A percentile compares a stretch with the other conserved stretches of the same genome.
Conservation (phyloP, 1,284 basidiomycete genomes). For the Fomes fomentarius region DNA sequence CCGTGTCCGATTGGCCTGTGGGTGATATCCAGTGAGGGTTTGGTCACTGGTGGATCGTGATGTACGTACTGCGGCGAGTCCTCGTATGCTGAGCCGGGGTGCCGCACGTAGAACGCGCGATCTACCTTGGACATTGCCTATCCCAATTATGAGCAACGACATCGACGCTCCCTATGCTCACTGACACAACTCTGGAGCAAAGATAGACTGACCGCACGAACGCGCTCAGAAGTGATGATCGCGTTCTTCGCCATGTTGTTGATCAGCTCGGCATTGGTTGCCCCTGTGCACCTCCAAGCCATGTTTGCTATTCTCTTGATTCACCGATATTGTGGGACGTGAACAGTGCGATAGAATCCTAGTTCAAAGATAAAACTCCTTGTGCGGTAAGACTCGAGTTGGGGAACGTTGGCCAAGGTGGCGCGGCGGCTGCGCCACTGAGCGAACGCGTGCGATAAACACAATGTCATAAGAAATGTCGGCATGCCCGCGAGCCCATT, state of each 20-base stretch:
- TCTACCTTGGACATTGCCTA: constrained; percentile 79
- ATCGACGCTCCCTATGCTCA: no score
- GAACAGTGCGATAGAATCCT: no score
- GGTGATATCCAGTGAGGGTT: neutral
- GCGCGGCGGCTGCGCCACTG: no score
- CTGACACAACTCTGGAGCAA: no score
- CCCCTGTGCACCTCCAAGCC: constrained; percentile 83
- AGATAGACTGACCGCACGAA: constrained; percentile 34
- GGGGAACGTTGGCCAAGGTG: no score
- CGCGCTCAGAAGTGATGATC: constrained; percentile 59
- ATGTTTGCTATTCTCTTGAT: constrained; percentile 39
- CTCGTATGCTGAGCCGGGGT: constrained; percentile 62
- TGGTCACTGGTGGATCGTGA: constrained; percentile 12
- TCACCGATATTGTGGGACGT: no score
- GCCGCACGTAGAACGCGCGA: constrained; percentile 71
- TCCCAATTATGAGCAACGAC: neutral
- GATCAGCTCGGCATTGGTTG: constrained; percentile 73
- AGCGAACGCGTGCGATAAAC: no score
- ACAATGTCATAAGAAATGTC: no score
- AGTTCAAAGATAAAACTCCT: no score
- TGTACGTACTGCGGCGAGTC: constrained; percentile 77
- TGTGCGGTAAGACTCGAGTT: no score
- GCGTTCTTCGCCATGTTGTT: constrained; percentile 59
- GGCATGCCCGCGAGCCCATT: no score
- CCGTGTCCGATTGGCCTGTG: constrained; percentile 73